A percentile compares a stretch with the other conserved stretches of the same genome.
These are phyloP conservation scores for Xylariaceae sp. DNA, from an alignment of 2,329 filamentous ascomycete genomes.

Conservation along the genomic window DNA sequence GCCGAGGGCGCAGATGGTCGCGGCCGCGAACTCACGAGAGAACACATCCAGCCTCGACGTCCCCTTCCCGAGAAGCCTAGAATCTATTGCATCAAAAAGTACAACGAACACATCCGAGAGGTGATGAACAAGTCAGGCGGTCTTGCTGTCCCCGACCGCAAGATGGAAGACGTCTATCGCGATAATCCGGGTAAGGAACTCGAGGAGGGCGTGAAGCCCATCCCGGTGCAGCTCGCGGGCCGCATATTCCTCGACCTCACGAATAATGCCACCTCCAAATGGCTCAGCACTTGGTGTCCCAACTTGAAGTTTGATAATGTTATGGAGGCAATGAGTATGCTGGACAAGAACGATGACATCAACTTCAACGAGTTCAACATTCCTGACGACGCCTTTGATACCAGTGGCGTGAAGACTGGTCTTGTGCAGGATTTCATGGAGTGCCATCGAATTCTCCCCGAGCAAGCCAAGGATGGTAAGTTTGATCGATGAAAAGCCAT, in stretches of 20 bases:
- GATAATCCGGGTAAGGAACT: conserved; percentile 22
- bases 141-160: neutral
- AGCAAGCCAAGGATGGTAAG: conserved; percentile 5
- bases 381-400: conserved; percentile 15
- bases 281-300: conserved; percentile 23
- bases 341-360: neutral
- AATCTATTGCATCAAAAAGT: too few relatives aligned
- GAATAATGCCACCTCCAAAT: conserved; percentile 19
- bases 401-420: neutral
- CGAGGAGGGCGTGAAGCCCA: conserved; percentile 4
- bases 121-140: neutral
- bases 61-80: too few relatives aligned
- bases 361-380: conserved; percentile 5
- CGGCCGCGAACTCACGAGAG: too few relatives aligned
- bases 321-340: conserved; percentile 8
- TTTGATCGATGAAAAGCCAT: neutral
- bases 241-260: conserved; percentile 13
- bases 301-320: conserved; percentile 11
- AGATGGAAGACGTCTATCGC: conserved; percentile 21
- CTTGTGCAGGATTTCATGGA: conserved; percentile 15
- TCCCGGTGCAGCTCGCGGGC: conserved; percentile 9
- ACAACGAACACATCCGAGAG: too few relatives aligned
- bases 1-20: too few relatives aligned
- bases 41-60: too few relatives aligned
- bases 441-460: conserved; percentile 6